These are phyloP conservation scores for Zymoseptoria pseudotritici DNA, from an alignment of 2,329 filamentous ascomycete genomes.

Conservation along the genomic window DNA sequence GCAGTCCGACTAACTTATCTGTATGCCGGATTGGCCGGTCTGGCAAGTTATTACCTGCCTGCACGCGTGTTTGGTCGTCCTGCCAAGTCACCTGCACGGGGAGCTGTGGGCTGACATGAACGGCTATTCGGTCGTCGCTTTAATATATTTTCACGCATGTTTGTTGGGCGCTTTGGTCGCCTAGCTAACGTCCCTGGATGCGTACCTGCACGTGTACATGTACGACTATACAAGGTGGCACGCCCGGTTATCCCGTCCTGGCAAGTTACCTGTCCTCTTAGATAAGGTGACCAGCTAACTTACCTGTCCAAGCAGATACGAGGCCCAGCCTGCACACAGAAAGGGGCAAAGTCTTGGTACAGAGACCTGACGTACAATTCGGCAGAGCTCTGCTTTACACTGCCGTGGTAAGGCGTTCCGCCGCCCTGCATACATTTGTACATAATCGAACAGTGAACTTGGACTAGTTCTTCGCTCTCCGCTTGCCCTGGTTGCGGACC, in stretches of 20 bases:
- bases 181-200: no score
- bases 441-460: background rate
- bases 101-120: background rate
- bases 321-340: background rate
- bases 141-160: no score
- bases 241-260: background rate
- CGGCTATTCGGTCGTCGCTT: no score
- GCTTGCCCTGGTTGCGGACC: slow-evolving; percentile 83
- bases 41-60: background rate
- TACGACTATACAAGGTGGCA: background rate
- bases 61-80: background rate
- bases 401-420: background rate
- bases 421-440: background rate
- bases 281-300: background rate
- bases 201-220: no score
- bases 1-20: no score
- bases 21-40: no score
- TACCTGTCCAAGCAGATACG: background rate
- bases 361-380: background rate
- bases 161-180: no score
- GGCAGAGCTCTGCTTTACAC: background rate
- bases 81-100: background rate
- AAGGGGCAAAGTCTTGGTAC: background rate
- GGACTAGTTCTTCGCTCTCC: slow-evolving; percentile 42
- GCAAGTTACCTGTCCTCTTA: background rate